Evolutionary conservation across 352 stramenopile species (phyloP).

Genomic region (Globisporangium lucens): DNA sequence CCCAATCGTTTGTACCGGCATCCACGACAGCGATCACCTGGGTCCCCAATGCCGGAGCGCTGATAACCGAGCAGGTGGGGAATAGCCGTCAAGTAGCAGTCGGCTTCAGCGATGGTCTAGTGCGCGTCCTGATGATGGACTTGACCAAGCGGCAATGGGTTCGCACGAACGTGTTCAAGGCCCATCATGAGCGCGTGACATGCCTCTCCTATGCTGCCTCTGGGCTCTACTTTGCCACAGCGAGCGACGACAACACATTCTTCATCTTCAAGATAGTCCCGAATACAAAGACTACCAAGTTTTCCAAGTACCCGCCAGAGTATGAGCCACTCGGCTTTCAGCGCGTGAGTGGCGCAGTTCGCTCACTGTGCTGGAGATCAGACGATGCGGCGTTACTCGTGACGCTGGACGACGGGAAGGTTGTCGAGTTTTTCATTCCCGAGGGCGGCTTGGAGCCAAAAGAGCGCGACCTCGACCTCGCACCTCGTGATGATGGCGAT

Average conservation of each 20-base stretch:
- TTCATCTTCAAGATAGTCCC: conserved; percentile 82
- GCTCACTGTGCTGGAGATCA: conserved; percentile 60
- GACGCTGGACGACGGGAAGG: conserved; percentile 47
- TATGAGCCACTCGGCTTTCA: conserved; percentile 83
- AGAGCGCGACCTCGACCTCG: conserved; percentile 4
- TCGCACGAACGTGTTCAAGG: conserved; percentile 84
- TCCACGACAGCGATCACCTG: conserved; percentile 67
- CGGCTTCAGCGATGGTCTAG: conserved; percentile 88
- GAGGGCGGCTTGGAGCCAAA: conserved; percentile 21
- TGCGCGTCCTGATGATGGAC: conserved; percentile 70
- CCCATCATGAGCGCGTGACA: conserved; percentile 76
- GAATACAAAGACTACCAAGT: conserved; percentile 49
- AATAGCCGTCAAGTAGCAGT: conserved; percentile 78
- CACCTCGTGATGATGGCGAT: conserved; percentile 12
- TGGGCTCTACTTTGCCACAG: conserved; percentile 69
- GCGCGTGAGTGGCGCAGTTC: conserved; percentile 26
- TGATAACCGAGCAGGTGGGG: conserved; percentile 41
- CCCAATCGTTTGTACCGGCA: conserved; percentile 25
- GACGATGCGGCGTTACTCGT: conserved; percentile 68
- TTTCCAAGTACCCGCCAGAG: conserved; percentile 48
- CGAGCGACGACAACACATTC: conserved; percentile 73
- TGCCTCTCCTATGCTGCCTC: conserved; percentile 69
- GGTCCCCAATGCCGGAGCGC: conserved; percentile 48
- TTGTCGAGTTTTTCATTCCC: conserved; percentile 70
- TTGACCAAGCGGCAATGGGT: conserved; percentile 46